These are phyloP conservation scores for Galium porrigens DNA, from an alignment of 305 asterid genomes.

Conservation along the genomic window DNA sequence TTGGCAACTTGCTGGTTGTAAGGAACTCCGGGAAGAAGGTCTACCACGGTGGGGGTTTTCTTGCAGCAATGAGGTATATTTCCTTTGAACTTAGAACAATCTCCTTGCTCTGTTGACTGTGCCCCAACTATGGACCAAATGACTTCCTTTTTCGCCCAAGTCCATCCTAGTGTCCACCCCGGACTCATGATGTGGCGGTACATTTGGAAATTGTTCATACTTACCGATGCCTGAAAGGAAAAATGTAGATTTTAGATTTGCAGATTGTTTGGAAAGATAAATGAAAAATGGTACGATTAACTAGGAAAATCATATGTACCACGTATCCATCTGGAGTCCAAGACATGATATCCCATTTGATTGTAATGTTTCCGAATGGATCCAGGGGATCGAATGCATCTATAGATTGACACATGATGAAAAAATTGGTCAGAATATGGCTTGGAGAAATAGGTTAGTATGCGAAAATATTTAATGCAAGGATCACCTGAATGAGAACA, in stretches of 20 bases:
- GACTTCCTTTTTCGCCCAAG: conserved; percentile 78
- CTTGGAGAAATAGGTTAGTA: not conserved
- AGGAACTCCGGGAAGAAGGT: conserved; percentile 71
- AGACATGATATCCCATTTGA: conserved; percentile 28
- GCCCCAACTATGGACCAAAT: conserved; percentile 84
- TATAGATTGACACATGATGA: not conserved
- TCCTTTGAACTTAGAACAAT: conserved; percentile 71
- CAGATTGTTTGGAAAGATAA: not conserved
- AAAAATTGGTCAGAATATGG: not conserved
- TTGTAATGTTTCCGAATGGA: conserved; percentile 28
- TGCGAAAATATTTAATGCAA: not conserved
- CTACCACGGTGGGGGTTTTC: conserved; percentile 46
- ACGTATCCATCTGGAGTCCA: conserved; percentile 53
- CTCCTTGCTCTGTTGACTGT: conserved; percentile 78
- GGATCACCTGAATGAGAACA: conserved; percentile 20
- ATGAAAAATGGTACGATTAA: not conserved
- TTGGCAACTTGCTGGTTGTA: conserved; percentile 69
- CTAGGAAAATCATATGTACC: conserved; percentile 24
- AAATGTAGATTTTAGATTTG: not conserved
- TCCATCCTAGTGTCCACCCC: conserved; percentile 70
- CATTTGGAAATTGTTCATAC: conserved; percentile 69
- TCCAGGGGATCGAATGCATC: conserved; percentile 33
- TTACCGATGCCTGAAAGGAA: conserved; percentile 39
- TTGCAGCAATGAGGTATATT: conserved; percentile 66
- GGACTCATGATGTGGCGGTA: conserved; percentile 66